A percentile compares a stretch with the other conserved stretches of the same genome.
Evolutionary conservation across 1,284 basidiomycete genomes (phyloP).

Genomic region (Boletus hoseneyae): DNA sequence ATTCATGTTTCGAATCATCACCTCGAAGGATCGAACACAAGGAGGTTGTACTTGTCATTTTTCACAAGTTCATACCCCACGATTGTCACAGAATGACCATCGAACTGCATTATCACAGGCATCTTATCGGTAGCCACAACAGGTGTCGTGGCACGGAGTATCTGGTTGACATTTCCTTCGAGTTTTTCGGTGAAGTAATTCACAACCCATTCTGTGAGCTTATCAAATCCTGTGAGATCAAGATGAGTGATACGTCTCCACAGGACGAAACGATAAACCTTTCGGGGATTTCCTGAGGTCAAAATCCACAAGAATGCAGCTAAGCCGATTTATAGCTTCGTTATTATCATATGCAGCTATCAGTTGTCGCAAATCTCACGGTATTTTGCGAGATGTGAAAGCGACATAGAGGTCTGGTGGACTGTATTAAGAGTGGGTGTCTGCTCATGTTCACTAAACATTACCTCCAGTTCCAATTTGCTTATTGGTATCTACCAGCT

Average conservation of each 20-base stretch:
- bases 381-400: slow-evolving; percentile 71
- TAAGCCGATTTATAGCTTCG: slow-evolving; percentile 26
- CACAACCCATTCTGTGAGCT: slow-evolving; percentile 62
- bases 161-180: slow-evolving; percentile 43
- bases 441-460: slow-evolving; percentile 1
- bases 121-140: slow-evolving; percentile 60
- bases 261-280: slow-evolving; percentile 32
- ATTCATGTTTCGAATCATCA: slow-evolving; percentile 27
- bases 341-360: not conserved
- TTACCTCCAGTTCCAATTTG: slow-evolving; percentile 80
- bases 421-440: slow-evolving; percentile 1
- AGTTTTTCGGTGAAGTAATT: slow-evolving; percentile 54
- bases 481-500: slow-evolving; percentile 61
- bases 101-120: slow-evolving; percentile 78
- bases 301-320: slow-evolving; percentile 65
- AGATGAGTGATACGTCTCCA: not conserved
- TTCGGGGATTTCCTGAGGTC: slow-evolving; percentile 37
- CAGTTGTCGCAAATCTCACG: slow-evolving; percentile 46
- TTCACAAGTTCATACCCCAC: slow-evolving; percentile 74
- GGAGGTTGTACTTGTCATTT: slow-evolving; percentile 56
- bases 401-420: slow-evolving; percentile 46
- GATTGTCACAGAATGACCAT: slow-evolving; percentile 82
- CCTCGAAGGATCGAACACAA: slow-evolving; percentile 79
- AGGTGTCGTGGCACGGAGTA: slow-evolving; percentile 44
- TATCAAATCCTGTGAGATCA: slow-evolving; percentile 27